These are phyloP conservation scores for Chlorella variabilis DNA, from an alignment of 163 green algal genomes.

Conservation along the genomic window DNA sequence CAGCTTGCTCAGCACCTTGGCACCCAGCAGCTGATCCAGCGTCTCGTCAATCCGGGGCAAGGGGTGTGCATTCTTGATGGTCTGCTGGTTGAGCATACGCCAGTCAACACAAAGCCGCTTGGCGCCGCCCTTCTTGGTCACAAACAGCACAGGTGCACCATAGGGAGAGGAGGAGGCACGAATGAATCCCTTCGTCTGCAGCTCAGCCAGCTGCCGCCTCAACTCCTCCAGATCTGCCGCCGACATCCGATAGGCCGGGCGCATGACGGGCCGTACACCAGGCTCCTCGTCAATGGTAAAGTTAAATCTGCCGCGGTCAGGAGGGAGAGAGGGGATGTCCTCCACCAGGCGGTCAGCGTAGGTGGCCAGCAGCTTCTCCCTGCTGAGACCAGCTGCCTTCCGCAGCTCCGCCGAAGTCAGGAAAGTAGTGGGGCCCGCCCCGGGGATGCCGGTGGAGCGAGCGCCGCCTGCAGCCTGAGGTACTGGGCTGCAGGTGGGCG, in stretches of 20 bases:
- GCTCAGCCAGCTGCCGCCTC: conserved; percentile 48
- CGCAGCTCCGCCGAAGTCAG: too few species aligned
- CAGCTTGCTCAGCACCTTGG: conserved; percentile 62
- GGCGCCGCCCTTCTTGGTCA: conserved; percentile 60
- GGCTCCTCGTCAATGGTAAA: neutral
- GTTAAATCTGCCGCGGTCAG: too few species aligned
- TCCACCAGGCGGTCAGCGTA: too few species aligned
- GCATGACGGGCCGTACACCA: neutral
- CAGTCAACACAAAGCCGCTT: conserved; percentile 80
- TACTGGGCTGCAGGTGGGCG: too few species aligned
- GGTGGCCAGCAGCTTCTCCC: too few species aligned
- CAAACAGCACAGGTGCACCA: conserved; percentile 48
- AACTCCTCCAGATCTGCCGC: conserved; percentile 51
- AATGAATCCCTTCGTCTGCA: conserved; percentile 46
- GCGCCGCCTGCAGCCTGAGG: too few species aligned
- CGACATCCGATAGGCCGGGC: conserved; percentile 4
- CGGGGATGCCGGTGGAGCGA: too few species aligned
- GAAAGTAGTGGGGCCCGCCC: too few species aligned
- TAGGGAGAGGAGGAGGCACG: neutral
- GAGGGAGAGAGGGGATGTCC: too few species aligned
- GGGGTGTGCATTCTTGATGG: conserved; percentile 61
- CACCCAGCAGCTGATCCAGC: conserved; percentile 60
- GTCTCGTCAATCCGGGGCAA: conserved; percentile 76
- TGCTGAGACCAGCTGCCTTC: too few species aligned
- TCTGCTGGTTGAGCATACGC: conserved; percentile 69